These are phyloP conservation scores for Dimocarpus longan DNA, from an alignment of 345 rosid species.

Conservation along the genomic window DNA sequence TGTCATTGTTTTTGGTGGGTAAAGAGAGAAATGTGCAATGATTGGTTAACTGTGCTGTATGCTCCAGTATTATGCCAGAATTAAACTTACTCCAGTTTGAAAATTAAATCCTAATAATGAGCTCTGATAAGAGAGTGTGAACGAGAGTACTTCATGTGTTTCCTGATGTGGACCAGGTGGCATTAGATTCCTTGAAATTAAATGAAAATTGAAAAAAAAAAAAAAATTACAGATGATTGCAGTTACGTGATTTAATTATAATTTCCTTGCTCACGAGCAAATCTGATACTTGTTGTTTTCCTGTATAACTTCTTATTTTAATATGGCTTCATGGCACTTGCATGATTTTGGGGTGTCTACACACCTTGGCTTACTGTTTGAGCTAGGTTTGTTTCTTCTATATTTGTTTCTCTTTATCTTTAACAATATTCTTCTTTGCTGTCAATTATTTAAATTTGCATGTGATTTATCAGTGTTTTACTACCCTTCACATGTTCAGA, in stretches of 20 bases:
- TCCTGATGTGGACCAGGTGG: neutral
- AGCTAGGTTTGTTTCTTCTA: neutral
- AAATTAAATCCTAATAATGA: neutral
- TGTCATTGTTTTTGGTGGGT: neutral
- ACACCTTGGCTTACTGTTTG: no score
- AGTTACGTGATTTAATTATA: neutral
- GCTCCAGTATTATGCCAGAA: neutral
- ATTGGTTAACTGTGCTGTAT: neutral
- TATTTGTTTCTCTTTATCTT: neutral
- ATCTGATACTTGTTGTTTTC: neutral
- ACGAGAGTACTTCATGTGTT: neutral
- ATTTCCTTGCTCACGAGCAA: neutral
- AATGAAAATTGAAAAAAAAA: neutral
- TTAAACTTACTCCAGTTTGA: neutral
- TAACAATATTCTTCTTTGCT: neutral
- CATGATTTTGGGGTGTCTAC: neutral
- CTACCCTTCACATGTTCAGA: neutral
- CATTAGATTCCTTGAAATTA: neutral
- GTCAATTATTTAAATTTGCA: neutral
- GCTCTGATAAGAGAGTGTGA: neutral
- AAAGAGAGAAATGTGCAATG: neutral
- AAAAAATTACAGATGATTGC: neutral
- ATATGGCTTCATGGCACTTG: neutral
- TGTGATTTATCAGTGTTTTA: neutral
- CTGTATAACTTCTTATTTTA: neutral